Evolutionary conservation across 495 filamentous ascomycete genomes (phyloP).

Genomic region (Neohortaea acidophila): DNA sequence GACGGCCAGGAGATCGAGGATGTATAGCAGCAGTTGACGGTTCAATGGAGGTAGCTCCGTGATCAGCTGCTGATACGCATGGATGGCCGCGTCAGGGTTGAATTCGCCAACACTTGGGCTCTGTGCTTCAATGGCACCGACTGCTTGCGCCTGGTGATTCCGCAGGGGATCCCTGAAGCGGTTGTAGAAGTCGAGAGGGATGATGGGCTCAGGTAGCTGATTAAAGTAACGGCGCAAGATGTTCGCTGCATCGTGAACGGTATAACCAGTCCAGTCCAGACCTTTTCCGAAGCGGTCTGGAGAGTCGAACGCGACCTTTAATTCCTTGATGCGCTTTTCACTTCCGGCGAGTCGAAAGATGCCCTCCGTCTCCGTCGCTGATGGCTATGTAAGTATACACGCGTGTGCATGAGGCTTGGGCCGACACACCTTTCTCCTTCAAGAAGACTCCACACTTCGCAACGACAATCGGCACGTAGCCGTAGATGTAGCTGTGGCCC

Average conservation of each 20-base stretch:
- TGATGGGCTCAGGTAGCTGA: constrained; percentile 86
- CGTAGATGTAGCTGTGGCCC: constrained; percentile 92
- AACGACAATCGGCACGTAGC: constrained; percentile 96
- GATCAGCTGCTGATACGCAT: constrained; percentile 74
- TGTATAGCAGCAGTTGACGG: constrained; percentile 87
- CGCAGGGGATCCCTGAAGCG: constrained; percentile 73
- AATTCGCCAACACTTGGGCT: constrained; percentile 44
- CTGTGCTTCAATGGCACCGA: constrained; percentile 42
- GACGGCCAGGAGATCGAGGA: constrained; percentile 92
- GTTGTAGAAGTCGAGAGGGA: constrained; percentile 87
- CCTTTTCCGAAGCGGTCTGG: constrained; percentile 96
- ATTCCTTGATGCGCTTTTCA: constrained; percentile 95
- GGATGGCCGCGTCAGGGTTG: constrained; percentile 60
- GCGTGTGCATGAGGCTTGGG: not conserved
- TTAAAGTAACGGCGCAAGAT: constrained; percentile 92
- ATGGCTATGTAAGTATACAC: not conserved
- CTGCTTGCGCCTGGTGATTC: constrained; percentile 58
- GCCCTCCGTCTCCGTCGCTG: constrained; percentile 90
- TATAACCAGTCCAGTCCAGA: constrained; percentile 92
- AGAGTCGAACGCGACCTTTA: constrained; percentile 81
- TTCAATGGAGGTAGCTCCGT: constrained; percentile 87
- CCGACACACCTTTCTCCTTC: constrained; percentile 82
- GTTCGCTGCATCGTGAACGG: constrained; percentile 96
- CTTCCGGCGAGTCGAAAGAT: constrained; percentile 95
- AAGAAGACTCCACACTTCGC: constrained; percentile 96